Conservation (phyloP, 2,329 filamentous ascomycete species). For the Verticillium dahliae region DNA sequence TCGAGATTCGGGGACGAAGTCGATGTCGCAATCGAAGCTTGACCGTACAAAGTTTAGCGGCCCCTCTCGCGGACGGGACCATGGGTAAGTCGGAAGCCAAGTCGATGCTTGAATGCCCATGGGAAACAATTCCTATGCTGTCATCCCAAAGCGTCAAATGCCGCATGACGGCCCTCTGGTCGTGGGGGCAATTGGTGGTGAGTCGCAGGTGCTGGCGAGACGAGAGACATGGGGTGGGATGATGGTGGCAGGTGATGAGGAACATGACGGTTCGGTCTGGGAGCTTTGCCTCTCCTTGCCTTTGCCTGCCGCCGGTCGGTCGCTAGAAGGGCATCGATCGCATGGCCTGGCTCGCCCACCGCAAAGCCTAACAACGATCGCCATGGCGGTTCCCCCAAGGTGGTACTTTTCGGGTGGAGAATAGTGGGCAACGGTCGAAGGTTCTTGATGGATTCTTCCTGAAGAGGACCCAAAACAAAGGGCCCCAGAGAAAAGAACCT, state of each 20-base stretch:
- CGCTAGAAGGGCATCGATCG: background rate
- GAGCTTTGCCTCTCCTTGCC: background rate
- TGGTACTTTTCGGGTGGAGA: background rate
- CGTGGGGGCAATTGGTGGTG: background rate
- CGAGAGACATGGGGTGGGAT: background rate
- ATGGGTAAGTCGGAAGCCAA: conserved; percentile 1
- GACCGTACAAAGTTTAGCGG: conserved; percentile 11
- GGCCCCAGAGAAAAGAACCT: background rate
- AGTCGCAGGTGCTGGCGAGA: background rate
- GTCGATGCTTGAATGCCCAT: background rate
- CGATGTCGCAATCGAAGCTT: conserved; percentile 20
- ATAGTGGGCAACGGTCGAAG: background rate
- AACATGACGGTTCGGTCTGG: background rate
- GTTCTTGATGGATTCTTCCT: background rate
- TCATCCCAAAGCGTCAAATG: background rate
- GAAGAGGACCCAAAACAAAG: background rate
- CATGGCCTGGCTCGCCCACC: background rate
- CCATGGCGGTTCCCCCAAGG: background rate
- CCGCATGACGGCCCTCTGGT: background rate
- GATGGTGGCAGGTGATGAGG: background rate
- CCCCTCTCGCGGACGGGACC: background rate
- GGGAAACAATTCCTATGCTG: background rate
- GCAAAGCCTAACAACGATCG: background rate
- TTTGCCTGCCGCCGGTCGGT: background rate
- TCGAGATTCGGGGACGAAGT: background rate